Evolutionary conservation across 2,329 filamentous ascomycete species (phyloP).

Genomic region (Sporothrix brunneoviolacea): DNA sequence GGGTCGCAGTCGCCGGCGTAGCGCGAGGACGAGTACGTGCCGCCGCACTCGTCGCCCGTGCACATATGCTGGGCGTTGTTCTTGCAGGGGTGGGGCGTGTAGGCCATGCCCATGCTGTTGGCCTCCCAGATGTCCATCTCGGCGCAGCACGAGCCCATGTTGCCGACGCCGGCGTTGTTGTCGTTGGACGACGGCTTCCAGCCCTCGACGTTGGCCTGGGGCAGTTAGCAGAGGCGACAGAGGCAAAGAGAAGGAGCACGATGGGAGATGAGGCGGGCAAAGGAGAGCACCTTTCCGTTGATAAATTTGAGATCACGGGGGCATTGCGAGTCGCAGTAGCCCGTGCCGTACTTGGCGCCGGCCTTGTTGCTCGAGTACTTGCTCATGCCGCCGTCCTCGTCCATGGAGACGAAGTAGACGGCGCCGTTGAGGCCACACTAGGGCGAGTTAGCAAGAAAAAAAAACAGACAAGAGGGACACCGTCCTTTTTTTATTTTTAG

Average conservation of each 20-base stretch:
- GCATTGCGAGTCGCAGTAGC: slow-evolving; percentile 44
- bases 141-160: slow-evolving; percentile 46
- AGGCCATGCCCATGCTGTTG: slow-evolving; percentile 51
- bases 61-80: slow-evolving; percentile 37
- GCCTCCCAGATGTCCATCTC: slow-evolving; percentile 59
- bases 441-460: neutral
- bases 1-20: slow-evolving; percentile 51
- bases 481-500: too few relatives aligned
- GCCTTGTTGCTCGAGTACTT: slow-evolving; percentile 37
- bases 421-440: slow-evolving; percentile 55
- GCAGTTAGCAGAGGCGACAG: neutral
- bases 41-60: slow-evolving; percentile 39
- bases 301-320: slow-evolving; percentile 42
- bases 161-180: slow-evolving; percentile 41
- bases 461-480: neutral
- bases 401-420: slow-evolving; percentile 47
- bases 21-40: slow-evolving; percentile 33
- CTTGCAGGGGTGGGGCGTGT: slow-evolving; percentile 53
- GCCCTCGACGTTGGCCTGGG: slow-evolving; percentile 31
- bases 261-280: too few relatives aligned
- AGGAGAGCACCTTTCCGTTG: slow-evolving; percentile 31
- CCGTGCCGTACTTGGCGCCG: slow-evolving; percentile 47
- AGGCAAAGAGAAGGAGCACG: neutral
- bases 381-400: slow-evolving; percentile 40
- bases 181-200: slow-evolving; percentile 46